These are phyloP conservation scores for Hypoxylon cercidicola DNA, from an alignment of 495 filamentous ascomycete species.

Conservation along the genomic window DNA sequence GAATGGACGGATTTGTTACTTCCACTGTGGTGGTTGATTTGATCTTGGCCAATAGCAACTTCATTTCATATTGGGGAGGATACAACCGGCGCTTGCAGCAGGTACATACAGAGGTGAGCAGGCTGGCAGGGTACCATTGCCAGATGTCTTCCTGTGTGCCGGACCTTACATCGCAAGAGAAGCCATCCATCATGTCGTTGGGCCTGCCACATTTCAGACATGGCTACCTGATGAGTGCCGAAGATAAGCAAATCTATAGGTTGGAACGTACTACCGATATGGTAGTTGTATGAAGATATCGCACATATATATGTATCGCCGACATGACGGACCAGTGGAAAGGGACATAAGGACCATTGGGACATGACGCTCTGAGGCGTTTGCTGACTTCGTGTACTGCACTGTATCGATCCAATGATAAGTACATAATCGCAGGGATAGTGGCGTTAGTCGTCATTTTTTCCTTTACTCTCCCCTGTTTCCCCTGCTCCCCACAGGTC, in stretches of 20 bases:
- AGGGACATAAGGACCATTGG: neutral
- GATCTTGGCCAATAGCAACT: constrained; percentile 23
- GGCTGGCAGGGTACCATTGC: constrained; percentile 8
- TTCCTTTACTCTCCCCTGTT: neutral
- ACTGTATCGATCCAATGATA: neutral
- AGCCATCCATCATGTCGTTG: neutral
- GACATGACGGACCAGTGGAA: neutral
- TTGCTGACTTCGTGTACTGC: neutral
- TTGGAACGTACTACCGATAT: neutral
- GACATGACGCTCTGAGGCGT: neutral
- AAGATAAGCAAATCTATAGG: neutral
- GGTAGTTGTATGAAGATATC: too few species aligned
- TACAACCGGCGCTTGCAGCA: constrained; percentile 30
- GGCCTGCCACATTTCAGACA: constrained; percentile 1
- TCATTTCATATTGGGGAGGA: constrained; percentile 12
- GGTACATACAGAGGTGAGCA: too few species aligned
- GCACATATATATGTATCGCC: neutral
- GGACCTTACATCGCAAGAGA: constrained; percentile 4
- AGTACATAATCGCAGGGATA: neutral
- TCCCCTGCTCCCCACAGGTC: neutral
- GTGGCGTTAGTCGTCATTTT: neutral
- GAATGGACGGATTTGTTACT: constrained; percentile 24
- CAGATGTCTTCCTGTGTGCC: constrained; percentile 5
- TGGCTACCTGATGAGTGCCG: neutral
- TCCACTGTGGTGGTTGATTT: constrained; percentile 26